phyloP scores from a whole-genome alignment of 305 asterid genomes.

The Fraxinus velutina region DNA sequence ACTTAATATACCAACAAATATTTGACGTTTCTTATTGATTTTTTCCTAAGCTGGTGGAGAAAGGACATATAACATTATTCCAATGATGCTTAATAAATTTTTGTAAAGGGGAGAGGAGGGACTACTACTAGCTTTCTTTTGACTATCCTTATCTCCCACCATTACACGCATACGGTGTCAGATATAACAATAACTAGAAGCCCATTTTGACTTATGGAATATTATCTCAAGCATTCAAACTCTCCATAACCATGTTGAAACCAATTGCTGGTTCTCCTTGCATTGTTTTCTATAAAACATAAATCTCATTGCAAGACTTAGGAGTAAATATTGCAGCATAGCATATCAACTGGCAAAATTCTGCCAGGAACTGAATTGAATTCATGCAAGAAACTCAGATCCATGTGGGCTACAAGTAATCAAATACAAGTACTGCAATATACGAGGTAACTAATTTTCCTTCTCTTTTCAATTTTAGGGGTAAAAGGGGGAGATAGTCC shows the following conservation, averaged over 20 bases:
- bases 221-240: neutral
- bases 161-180: too few species aligned
- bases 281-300: neutral
- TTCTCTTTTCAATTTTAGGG: neutral
- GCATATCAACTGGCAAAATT: neutral
- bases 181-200: neutral
- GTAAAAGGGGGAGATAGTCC: neutral
- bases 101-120: neutral
- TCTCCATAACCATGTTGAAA: neutral
- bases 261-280: neutral
- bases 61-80: neutral
- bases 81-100: neutral
- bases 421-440: neutral
- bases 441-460: neutral
- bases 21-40: neutral
- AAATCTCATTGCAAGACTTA: neutral
- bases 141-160: too few species aligned
- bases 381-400: neutral
- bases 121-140: too few species aligned
- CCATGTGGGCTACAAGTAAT: neutral
- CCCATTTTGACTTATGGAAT: neutral
- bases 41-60: neutral
- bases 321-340: neutral
- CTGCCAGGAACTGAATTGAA: neutral
- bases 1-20: neutral